Percentiles rank a stretch among this genome's conserved stretches.
These are phyloP conservation scores for Leccinum huronense DNA, from an alignment of 1,284 basidiomycete genomes.

Conservation along the genomic window DNA sequence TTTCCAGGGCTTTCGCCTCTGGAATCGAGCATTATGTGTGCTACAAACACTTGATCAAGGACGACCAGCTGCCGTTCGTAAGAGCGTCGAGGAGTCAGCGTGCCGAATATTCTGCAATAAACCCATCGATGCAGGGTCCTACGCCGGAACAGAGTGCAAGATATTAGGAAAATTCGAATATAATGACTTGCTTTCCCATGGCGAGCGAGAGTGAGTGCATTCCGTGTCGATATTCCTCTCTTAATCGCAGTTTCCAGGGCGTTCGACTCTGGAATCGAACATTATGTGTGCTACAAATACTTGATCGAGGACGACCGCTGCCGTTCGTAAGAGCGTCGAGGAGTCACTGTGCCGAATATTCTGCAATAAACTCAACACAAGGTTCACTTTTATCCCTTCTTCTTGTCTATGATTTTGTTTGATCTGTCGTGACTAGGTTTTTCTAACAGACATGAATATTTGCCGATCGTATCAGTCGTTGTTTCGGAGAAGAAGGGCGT, in stretches of 20 bases:
- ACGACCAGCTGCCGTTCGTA: slow-evolving; percentile 57
- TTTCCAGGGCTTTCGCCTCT: slow-evolving; percentile 48
- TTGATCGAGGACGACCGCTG: slow-evolving; percentile 43
- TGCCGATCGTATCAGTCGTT: slow-evolving; percentile 50
- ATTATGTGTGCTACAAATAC: slow-evolving; percentile 51
- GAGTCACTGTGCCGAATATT: slow-evolving; percentile 60
- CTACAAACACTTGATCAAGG: slow-evolving; percentile 49
- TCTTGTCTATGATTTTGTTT: not conserved
- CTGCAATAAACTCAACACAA: slow-evolving; percentile 69
- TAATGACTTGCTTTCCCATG: slow-evolving; percentile 65
- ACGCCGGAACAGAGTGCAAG: slow-evolving; percentile 45
- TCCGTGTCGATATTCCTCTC: not conserved
- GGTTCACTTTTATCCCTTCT: slow-evolving; percentile 39
- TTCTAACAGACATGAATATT: slow-evolving; percentile 41
- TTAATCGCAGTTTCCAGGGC: slow-evolving; percentile 40
- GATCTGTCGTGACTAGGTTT: slow-evolving; percentile 44
- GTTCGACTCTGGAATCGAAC: slow-evolving; percentile 45
- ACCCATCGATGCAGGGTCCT: no score
- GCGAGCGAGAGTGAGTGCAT: slow-evolving; percentile 62
- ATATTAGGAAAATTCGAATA: slow-evolving; percentile 64
- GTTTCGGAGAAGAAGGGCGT: slow-evolving; percentile 57
- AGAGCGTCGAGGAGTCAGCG: slow-evolving; percentile 60
- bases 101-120: slow-evolving; percentile 59
- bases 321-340: slow-evolving; percentile 70
- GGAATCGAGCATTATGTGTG: slow-evolving; percentile 50